Conservation (phyloP, 371 early-diverging fungal genomes). For the Mortierella sp. region DNA sequence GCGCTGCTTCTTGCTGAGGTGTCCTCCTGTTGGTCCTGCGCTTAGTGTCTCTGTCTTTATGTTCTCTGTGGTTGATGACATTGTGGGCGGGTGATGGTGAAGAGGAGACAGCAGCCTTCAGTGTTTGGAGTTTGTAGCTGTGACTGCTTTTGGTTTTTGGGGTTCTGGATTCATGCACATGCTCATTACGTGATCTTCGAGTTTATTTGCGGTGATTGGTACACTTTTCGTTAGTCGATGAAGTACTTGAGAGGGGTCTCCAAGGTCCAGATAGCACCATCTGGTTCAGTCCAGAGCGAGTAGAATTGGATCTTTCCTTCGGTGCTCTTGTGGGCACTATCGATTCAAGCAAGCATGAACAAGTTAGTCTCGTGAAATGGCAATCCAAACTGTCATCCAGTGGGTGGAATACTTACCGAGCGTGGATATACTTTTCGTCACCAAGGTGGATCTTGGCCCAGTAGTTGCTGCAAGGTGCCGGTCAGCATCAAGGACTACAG, state of each 20-base stretch:
- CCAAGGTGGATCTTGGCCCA: slow-evolving; percentile 65
- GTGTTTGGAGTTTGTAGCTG: no score
- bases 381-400: no score
- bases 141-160: no score
- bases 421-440: slow-evolving; percentile 61
- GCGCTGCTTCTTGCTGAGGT: slow-evolving; percentile 47
- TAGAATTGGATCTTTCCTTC: slow-evolving; percentile 56
- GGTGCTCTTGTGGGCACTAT: slow-evolving; percentile 58
- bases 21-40: slow-evolving; percentile 26
- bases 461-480: slow-evolving; percentile 53
- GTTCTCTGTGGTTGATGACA: slow-evolving; percentile 8
- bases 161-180: no score
- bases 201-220: not conserved
- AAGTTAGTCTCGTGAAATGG: no score
- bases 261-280: slow-evolving; percentile 64
- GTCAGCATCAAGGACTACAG: no score
- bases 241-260: slow-evolving; percentile 65
- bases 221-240: slow-evolving; percentile 54
- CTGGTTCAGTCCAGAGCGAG: slow-evolving; percentile 58
- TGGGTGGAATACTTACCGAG: slow-evolving; percentile 51
- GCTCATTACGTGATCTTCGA: not conserved
- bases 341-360: not conserved
- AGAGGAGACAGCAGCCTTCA: no score
- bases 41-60: not conserved
- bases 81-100: no score